A percentile compares a stretch with the other conserved stretches of the same genome.
Conservation (phyloP, 1,284 basidiomycete genomes). For the Ganoderma leucocontextum region DNA sequence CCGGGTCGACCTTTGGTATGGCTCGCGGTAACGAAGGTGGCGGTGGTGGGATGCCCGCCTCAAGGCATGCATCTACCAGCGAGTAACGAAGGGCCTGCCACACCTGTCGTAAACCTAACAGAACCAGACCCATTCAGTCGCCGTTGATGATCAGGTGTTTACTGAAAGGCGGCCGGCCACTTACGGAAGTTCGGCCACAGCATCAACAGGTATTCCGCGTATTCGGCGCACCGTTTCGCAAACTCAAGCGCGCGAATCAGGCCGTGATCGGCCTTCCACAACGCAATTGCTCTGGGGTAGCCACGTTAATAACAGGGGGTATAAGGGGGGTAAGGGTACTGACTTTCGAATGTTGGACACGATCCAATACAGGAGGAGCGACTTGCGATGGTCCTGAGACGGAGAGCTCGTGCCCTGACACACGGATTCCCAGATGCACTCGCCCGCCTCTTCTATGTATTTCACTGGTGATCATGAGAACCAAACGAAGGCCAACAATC, state of each 20-base stretch:
- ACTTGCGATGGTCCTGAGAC: slow-evolving; percentile 48
- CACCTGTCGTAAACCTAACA: slow-evolving; percentile 20
- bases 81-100: slow-evolving; percentile 23
- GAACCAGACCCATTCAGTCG: neutral
- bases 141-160: neutral
- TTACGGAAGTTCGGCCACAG: slow-evolving; percentile 72
- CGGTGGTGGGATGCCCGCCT: slow-evolving; percentile 27
- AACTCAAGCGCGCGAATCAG: slow-evolving; percentile 69
- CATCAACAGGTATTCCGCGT: slow-evolving; percentile 67
- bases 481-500: slow-evolving; percentile 21
- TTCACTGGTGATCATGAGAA: slow-evolving; percentile 59
- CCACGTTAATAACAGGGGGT: neutral
- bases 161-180: slow-evolving; percentile 26
- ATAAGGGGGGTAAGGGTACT: neutral
- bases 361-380: slow-evolving; percentile 79
- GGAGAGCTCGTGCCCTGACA: neutral
- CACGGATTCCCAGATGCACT: slow-evolving; percentile 55
- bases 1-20: slow-evolving; percentile 7
- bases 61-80: slow-evolving; percentile 26
- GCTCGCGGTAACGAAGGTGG: slow-evolving; percentile 12
- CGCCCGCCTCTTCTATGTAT: slow-evolving; percentile 62
- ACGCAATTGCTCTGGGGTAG: slow-evolving; percentile 55
- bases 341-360: slow-evolving; percentile 57
- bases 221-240: slow-evolving; percentile 62
- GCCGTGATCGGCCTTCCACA: slow-evolving; percentile 69